Evolutionary conservation across 2,329 filamentous ascomycete genomes (phyloP).

Genomic region (Aspergillus pseudoglaucus): DNA sequence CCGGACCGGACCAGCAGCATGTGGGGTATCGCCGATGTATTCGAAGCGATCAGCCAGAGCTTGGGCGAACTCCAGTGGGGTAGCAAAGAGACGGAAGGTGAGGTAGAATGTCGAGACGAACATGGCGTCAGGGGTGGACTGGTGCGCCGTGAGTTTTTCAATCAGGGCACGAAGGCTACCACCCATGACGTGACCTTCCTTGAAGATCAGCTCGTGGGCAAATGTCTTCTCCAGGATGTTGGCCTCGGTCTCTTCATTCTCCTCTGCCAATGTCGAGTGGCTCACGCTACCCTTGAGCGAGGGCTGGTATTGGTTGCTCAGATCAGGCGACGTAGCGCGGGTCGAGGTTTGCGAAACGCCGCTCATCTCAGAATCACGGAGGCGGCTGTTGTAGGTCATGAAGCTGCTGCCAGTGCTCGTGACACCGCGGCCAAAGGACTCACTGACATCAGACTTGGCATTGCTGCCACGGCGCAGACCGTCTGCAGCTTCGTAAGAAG

Average conservation of each 20-base stretch:
- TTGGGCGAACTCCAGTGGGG: conserved; percentile 69
- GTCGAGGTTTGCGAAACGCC: conserved; percentile 77
- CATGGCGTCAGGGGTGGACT: conserved; percentile 82
- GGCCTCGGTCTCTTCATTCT: conserved; percentile 71
- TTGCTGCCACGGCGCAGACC: conserved; percentile 32
- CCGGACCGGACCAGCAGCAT: conserved; percentile 71
- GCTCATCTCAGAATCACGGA: conserved; percentile 72
- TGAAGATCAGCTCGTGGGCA: conserved; percentile 87
- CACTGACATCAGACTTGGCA: conserved; percentile 24
- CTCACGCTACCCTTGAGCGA: conserved; percentile 65
- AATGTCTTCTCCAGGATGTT: conserved; percentile 87
- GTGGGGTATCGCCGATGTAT: conserved; percentile 72
- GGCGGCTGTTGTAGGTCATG: conserved; percentile 62
- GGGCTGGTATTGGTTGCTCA: conserved; percentile 49
- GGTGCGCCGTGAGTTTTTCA: conserved; percentile 88
- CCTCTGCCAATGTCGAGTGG: conserved; percentile 61
- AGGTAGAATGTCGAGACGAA: conserved; percentile 95
- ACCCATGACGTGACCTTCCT: conserved; percentile 89
- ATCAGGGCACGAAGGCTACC: conserved; percentile 84
- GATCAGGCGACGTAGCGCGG: conserved; percentile 78
- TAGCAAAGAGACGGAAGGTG: conserved; percentile 89
- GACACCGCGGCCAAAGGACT: conserved; percentile 56
- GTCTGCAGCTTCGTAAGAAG: conserved; percentile 22
- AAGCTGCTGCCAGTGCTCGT: conserved; percentile 73
- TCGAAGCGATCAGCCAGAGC: conserved; percentile 87